These are phyloP conservation scores for Pythium angustatum DNA, from an alignment of 352 stramenopile species.

Conservation along the genomic window DNA sequence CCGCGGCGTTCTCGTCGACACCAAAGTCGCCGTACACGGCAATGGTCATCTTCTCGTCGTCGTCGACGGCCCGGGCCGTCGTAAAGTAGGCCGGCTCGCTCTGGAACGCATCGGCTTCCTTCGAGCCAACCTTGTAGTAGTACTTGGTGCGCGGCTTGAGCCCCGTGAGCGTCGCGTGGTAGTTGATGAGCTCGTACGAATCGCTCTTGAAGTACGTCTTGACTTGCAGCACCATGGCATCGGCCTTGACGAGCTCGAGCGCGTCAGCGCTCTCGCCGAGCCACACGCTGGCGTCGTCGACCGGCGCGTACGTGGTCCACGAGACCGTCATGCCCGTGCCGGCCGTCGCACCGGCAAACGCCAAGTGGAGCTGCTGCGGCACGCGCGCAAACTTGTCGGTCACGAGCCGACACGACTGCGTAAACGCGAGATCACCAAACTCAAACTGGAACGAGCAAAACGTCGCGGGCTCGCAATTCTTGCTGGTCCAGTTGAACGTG, in stretches of 20 bases:
- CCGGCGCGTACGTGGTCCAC: slow-evolving; percentile 28
- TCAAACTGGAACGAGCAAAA: slow-evolving; percentile 31
- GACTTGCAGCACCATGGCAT: slow-evolving; percentile 5
- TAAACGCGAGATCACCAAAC: slow-evolving; percentile 28
- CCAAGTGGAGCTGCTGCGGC: slow-evolving; percentile 37
- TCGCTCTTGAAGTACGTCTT: slow-evolving; percentile 28
- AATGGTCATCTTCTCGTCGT: slow-evolving; percentile 16
- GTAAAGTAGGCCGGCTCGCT: slow-evolving; percentile 23
- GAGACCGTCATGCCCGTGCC: slow-evolving; percentile 36
- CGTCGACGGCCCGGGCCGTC: slow-evolving; percentile 20
- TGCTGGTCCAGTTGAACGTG: slow-evolving; percentile 13
- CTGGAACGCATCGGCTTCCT: background rate
- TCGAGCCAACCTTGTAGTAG: slow-evolving; percentile 31
- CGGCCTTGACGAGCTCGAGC: slow-evolving; percentile 2
- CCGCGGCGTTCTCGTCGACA: slow-evolving; percentile 38
- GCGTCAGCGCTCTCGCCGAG: slow-evolving; percentile 11
- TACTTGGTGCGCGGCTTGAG: slow-evolving; percentile 31
- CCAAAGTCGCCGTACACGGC: slow-evolving; percentile 56
- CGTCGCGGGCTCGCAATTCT: slow-evolving; percentile 12
- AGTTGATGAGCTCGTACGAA: slow-evolving; percentile 24
- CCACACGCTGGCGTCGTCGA: slow-evolving; percentile 27
- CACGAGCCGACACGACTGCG: slow-evolving; percentile 28
- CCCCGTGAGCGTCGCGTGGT: slow-evolving; percentile 31
- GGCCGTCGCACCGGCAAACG: slow-evolving; percentile 29
- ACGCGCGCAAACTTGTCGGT: slow-evolving; percentile 13